Evolutionary conservation across 805 yeast species (phyloP).

Genomic region (Tetrapisispora pingtungensis): DNA sequence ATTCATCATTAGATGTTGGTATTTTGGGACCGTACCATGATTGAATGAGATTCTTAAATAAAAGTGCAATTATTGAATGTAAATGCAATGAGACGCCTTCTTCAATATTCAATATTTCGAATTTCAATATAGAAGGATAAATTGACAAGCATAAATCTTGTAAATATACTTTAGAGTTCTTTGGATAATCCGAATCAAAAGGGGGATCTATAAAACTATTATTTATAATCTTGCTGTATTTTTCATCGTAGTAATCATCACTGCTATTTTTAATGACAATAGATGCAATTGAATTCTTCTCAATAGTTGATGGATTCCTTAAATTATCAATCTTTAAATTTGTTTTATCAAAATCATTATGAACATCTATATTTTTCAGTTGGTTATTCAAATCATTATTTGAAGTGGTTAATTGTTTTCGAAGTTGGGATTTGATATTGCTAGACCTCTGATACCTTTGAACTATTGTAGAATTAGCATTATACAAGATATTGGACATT

Average conservation of each 20-base stretch:
- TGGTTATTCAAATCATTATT: background rate
- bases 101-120: conserved; percentile 7
- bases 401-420: background rate
- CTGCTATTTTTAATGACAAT: background rate
- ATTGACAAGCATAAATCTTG: conserved; percentile 19
- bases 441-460: conserved; percentile 18
- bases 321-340: no score
- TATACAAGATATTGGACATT: conserved; percentile 23
- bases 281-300: no score
- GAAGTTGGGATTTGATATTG: background rate
- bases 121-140: conserved; percentile 15
- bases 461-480: conserved; percentile 23
- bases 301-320: no score
- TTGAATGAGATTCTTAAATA: conserved; percentile 19
- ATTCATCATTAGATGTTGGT: conserved; percentile 18
- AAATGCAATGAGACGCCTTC: conserved; percentile 11
- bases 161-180: conserved; percentile 19
- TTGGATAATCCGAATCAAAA: conserved; percentile 12
- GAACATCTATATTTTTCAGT: background rate
- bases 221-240: no score
- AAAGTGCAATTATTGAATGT: conserved; percentile 18
- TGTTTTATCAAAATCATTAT: background rate
- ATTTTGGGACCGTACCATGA: conserved; percentile 28
- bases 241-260: no score
- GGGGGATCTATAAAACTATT: conserved; percentile 9